Evolutionary conservation across 208 protist species (phyloP).

Genomic region (Crithidia bombi): DNA sequence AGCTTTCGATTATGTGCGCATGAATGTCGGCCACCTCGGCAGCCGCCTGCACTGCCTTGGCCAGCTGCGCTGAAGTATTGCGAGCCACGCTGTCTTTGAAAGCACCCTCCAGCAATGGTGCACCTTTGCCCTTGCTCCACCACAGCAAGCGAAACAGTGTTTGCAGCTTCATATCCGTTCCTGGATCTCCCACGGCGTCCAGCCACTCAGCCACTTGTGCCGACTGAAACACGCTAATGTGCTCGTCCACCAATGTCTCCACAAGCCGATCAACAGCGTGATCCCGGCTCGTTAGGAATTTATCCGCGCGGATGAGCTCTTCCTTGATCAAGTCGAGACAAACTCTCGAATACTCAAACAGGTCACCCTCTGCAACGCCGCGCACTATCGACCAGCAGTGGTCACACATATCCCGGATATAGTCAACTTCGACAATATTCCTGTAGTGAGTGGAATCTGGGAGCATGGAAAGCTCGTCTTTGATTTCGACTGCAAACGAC

Average conservation of each 20-base stretch:
- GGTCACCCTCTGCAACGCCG: slow-evolving; percentile 6
- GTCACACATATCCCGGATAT: slow-evolving; percentile 39
- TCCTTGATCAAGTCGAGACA: slow-evolving; percentile 33
- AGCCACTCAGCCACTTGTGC: slow-evolving; percentile 15
- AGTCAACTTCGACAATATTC: slow-evolving; percentile 40
- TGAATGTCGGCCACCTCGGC: slow-evolving; percentile 18
- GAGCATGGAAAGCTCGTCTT: slow-evolving; percentile 52
- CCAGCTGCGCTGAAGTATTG: slow-evolving; percentile 14
- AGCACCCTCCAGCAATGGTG: slow-evolving; percentile 27
- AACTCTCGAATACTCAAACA: slow-evolving; percentile 21
- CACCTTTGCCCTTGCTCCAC: slow-evolving; percentile 31
- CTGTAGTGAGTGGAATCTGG: slow-evolving; percentile 43
- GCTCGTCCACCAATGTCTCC: slow-evolving; percentile 37
- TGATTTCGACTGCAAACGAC: slow-evolving; percentile 36
- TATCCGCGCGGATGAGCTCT: slow-evolving; percentile 29
- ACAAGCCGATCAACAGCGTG: slow-evolving; percentile 31
- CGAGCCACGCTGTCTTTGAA: slow-evolving; percentile 38
- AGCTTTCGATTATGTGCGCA: slow-evolving; percentile 21
- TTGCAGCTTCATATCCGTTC: slow-evolving; percentile 17
- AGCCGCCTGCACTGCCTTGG: slow-evolving; percentile 7
- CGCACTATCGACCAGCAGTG: slow-evolving; percentile 30
- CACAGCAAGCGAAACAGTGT: slow-evolving; percentile 34
- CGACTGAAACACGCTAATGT: slow-evolving; percentile 24
- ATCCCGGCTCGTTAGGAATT: slow-evolving; percentile 37
- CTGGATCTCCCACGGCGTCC: slow-evolving; percentile 2